Evolutionary conservation across 768 basidiomycete genomes (phyloP), one percentile per base, ranked within the genome.

Genomic region (Multifurca ochricompacta): DNA sequence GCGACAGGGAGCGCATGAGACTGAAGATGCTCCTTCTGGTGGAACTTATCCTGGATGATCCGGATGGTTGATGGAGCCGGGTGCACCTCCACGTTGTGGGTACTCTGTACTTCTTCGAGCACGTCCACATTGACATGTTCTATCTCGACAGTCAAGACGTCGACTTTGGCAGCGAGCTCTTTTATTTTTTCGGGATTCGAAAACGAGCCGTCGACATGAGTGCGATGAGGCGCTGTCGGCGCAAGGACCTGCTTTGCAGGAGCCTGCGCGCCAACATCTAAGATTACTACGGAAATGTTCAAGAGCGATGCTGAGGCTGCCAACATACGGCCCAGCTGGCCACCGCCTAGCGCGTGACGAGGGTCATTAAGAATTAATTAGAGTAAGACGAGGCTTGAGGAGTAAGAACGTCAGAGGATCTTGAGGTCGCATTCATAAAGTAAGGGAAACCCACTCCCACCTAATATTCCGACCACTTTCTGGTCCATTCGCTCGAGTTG

Each of bases 311-410:
- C 94, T 0, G 94, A 83, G 30, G 85, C 84, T 4, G 86, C 89
- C 13, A 99, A 79, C 96, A 99, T 99, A 21, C 95, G 91, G 23
- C 95, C 95, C 23, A 99, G 81, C 70, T 98, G 95, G 59, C 95
- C 94, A 34, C 96, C 96, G 59, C 95, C 95, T 94, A 50, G n/a
- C 1, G 23, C 35, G 16, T 16, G 19, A 10, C 8, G 25, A 16
- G 28, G 2, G 28, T 48, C 25, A 40, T 48, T n/a, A 42, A 27
- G 44, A 48, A 8, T 21, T 25, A 21, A 16, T 41, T 7, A 54
- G 40, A 43, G 40, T 1, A 52, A 25, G 7, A 41, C 18, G 42
- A 28, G 25, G 34, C 51, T 51, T 9, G 35, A 3, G 49, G 58
- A 40, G 36, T n/a, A 47, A 27, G 13, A 35, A 13, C 34, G 41